These are phyloP conservation scores for Microbotryomycetes sp. DNA, from an alignment of 1,284 basidiomycete species.

Conservation along the genomic window DNA sequence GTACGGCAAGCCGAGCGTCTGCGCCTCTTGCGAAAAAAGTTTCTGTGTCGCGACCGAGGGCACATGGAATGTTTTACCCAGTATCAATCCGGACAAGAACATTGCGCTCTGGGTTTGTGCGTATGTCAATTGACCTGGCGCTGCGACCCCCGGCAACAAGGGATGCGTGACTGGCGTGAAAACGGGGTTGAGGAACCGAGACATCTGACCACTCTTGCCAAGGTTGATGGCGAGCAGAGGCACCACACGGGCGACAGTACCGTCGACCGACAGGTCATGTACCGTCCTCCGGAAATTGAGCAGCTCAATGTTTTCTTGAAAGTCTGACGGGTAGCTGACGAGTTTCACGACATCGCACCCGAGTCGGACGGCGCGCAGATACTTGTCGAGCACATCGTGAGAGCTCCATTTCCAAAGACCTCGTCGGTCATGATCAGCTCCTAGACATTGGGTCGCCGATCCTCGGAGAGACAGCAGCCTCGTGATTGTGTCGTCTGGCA, in stretches of 20 bases:
- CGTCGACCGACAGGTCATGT: neutral
- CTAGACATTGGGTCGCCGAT: slow-evolving; percentile 25
- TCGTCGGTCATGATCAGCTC: slow-evolving; percentile 77
- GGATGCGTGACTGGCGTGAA: slow-evolving; percentile 88
- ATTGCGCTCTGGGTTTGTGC: slow-evolving; percentile 74
- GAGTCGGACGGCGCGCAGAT: slow-evolving; percentile 35
- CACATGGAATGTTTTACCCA: slow-evolving; percentile 29
- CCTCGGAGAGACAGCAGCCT: slow-evolving; percentile 13
- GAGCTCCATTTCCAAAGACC: slow-evolving; percentile 78
- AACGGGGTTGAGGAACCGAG: slow-evolving; percentile 74
- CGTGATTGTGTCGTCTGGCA: slow-evolving; percentile 17
- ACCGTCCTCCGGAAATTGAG: slow-evolving; percentile 52
- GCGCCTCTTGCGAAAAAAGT: slow-evolving; percentile 15
- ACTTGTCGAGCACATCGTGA: slow-evolving; percentile 54
- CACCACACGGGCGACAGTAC: slow-evolving; percentile 35
- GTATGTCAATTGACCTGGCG: slow-evolving; percentile 87
- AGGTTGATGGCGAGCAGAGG: slow-evolving; percentile 94
- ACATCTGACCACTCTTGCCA: slow-evolving; percentile 79
- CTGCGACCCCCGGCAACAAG: slow-evolving; percentile 71
- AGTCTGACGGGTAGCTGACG: slow-evolving; percentile 67
- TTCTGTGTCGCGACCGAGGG: slow-evolving; percentile 14
- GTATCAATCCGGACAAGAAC: slow-evolving; percentile 27
- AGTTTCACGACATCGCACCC: slow-evolving; percentile 84
- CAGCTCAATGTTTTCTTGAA: slow-evolving; percentile 75
- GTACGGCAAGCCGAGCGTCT: slow-evolving; percentile 23